Percentiles rank a stretch among this genome's conserved stretches.
These are phyloP conservation scores for Fraxinus dipetala DNA, from an alignment of 305 asterid species.

Conservation along the genomic window DNA sequence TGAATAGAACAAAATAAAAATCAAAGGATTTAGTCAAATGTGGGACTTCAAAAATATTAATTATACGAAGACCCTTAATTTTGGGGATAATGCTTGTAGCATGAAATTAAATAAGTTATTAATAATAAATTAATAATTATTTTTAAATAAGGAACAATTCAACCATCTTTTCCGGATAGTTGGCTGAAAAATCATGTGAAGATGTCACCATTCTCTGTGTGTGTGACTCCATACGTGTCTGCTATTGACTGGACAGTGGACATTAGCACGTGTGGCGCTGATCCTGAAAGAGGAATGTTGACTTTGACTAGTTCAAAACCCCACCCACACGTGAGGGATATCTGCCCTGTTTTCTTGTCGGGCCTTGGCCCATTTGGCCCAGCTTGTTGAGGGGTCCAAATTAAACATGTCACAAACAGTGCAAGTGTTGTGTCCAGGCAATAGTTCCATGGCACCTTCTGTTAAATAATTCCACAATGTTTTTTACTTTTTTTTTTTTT, in stretches of 20 bases:
- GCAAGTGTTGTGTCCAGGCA: constrained; percentile 19
- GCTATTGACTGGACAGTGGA: constrained; percentile 34
- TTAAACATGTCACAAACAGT: constrained; percentile 22
- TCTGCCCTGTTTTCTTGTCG: constrained; percentile 43
- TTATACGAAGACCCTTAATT: neutral
- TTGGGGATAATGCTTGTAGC: neutral
- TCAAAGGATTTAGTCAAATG: neutral
- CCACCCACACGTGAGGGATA: constrained; percentile 55
- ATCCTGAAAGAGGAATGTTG: constrained; percentile 27
- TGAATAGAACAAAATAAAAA: neutral
- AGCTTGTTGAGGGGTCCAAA: constrained; percentile 23
- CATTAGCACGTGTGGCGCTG: constrained; percentile 41
- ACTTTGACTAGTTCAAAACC: constrained; percentile 37
- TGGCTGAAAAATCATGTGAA: constrained; percentile 39
- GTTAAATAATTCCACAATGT: constrained; percentile 9
- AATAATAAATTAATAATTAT: neutral
- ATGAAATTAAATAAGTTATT: neutral
- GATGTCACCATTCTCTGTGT: constrained; percentile 17
- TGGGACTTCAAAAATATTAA: neutral
- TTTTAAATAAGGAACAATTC: constrained; percentile 5
- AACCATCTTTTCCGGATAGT: constrained; percentile 12
- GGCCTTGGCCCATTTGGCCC: constrained; percentile 42
- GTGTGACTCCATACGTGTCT: constrained; percentile 50
- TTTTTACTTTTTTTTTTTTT: neutral
- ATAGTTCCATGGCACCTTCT: constrained; percentile 16